These are phyloP conservation scores for Microglena sp. DNA, from an alignment of 139 green algal genomes.

Conservation along the genomic window DNA sequence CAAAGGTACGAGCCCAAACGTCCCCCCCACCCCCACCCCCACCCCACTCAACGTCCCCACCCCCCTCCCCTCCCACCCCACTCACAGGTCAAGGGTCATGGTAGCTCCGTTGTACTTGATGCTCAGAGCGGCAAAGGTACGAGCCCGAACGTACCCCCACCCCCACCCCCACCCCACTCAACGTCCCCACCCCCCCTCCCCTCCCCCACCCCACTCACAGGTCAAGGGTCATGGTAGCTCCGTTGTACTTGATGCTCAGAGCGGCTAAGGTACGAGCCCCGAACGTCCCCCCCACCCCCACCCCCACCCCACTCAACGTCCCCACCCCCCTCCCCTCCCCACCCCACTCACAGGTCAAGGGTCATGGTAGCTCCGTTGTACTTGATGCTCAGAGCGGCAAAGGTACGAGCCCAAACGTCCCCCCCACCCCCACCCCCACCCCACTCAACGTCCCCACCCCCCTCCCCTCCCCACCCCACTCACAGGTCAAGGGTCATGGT, in stretches of 20 bases:
- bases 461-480: too few relatives aligned
- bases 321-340: not conserved
- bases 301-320: not conserved
- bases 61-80: too few relatives aligned
- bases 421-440: slow-evolving; percentile 46
- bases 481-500: too few relatives aligned
- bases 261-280: slow-evolving; percentile 65
- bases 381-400: slow-evolving; percentile 63
- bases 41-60: too few relatives aligned
- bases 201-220: too few relatives aligned
- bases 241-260: slow-evolving; percentile 66
- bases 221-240: slow-evolving; percentile 59
- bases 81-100: slow-evolving; percentile 69
- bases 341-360: slow-evolving; percentile 54
- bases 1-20: slow-evolving; percentile 68
- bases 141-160: slow-evolving; percentile 64
- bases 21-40: slow-evolving; percentile 49
- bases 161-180: too few relatives aligned
- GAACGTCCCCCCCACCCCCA: too few relatives aligned
- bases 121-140: slow-evolving; percentile 65
- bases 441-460: too few relatives aligned
- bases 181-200: too few relatives aligned
- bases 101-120: slow-evolving; percentile 55
- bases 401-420: slow-evolving; percentile 65
- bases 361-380: slow-evolving; percentile 57